Base-by-base conservation (phyloP, 208 protist genomes). In the Wallacemonas rigidus region DNA sequence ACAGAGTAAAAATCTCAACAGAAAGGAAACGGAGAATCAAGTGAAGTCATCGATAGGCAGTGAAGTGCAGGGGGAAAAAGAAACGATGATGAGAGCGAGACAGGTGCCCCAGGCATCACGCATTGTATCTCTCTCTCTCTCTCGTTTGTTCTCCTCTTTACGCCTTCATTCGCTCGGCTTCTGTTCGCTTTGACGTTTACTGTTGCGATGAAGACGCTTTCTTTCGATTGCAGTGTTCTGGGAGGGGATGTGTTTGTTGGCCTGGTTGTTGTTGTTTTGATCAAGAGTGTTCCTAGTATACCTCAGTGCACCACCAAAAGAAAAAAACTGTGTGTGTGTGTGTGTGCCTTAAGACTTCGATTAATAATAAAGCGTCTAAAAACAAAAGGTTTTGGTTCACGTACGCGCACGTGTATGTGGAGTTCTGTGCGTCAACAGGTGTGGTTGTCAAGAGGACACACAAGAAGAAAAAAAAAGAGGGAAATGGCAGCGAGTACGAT, bases 1-100 rank as follows among this genome's bases (percentile, higher is more conserved):
- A 97, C 92, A 2, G 94, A 98, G 75, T 95, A 82, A 75, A 9
- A 4, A 55, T 36, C 61, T 43, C 9, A 26, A 62, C 45, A 62
- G 45, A 11, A 38, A 71, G 58, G 38, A 9, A 57, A 58, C 9
- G 53, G n/a, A 58, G 14, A 1, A n/a, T 8, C 11, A 58, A 58
- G n/a, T 5, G 1, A 58, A 58, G 11, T 5, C 6, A 36, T 36
- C 14, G n/a, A 38, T 8, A 58, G 12, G 45, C 12, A 50, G 45
- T 12, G 45, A 50, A 12, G 12, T 26, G 26, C 26, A 26, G 26
- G 26, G 26, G 26, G 26, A 0, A 26, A 26, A 26, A 26, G 26
- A 26, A 26, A 26, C 26, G 26, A 26, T 26, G 26, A 26, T 26
- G 26, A 26, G 26, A 26, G 26, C 26, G 26, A 26, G 26, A 26